Conservation (phyloP, 2,329 filamentous ascomycete genomes). For the Herpotrichia juniperi region DNA sequence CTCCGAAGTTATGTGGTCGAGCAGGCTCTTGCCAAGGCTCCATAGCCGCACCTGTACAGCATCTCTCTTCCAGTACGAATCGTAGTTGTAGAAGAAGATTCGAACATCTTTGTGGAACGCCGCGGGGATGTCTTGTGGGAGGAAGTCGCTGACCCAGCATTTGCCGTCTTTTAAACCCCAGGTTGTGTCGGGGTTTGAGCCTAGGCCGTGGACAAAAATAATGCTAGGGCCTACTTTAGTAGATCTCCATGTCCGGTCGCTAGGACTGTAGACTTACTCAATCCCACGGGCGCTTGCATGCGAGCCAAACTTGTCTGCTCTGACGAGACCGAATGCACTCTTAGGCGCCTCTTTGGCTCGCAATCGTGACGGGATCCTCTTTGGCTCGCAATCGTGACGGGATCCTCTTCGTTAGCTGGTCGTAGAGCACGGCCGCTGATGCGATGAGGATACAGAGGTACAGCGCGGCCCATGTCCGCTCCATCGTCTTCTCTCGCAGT, state of each 20-base stretch:
- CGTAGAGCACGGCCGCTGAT: conserved; percentile 5
- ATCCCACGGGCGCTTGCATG: conserved; percentile 7
- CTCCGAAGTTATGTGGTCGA: conserved; percentile 2
- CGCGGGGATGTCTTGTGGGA: conserved; percentile 12
- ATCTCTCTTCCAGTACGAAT: conserved; percentile 16
- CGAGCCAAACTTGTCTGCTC: conserved; percentile 1
- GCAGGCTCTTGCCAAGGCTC: conserved; percentile 10
- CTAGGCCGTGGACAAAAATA: conserved; percentile 14
- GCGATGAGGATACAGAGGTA: conserved; percentile 12
- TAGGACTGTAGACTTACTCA: conserved; percentile 8
- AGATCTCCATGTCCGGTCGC: background rate
- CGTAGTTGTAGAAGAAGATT: conserved; percentile 17
- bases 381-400: conserved; percentile 4
- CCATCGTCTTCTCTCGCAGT: too few species aligned
- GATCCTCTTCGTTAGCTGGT: conserved; percentile 10
- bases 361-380: conserved; percentile 8
- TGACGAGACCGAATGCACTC: conserved; percentile 11
- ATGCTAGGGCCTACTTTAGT: conserved; percentile 4
- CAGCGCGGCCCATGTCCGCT: too few species aligned
- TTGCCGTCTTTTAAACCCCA: conserved; percentile 5
- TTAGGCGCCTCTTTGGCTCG: conserved; percentile 4
- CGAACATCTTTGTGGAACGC: conserved; percentile 7
- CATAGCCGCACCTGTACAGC: conserved; percentile 8
- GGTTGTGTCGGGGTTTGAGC: conserved; percentile 13
- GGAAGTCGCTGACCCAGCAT: conserved; percentile 14